A percentile compares a stretch with the other conserved stretches of the same genome.
Evolutionary conservation across 2,329 filamentous ascomycete genomes (phyloP).

Genomic region (Macrophomina pseudophaseolina): DNA sequence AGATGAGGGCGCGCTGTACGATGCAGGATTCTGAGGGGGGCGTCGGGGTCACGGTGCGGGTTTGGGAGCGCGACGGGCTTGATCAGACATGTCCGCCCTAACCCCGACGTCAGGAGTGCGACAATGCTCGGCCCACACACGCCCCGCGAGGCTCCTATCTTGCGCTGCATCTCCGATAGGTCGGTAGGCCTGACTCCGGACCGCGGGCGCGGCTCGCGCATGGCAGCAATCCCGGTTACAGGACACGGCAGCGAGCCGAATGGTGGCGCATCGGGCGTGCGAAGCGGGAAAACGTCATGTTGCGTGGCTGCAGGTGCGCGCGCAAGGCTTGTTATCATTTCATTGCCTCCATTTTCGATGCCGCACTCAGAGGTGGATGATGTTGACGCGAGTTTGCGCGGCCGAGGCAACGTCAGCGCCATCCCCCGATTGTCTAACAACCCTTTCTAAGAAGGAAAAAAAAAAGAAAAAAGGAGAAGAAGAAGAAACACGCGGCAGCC

Average conservation of each 20-base stretch:
- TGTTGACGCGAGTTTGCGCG: neutral
- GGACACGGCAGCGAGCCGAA: neutral
- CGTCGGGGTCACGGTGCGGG: conserved; percentile 1
- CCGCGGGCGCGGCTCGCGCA: neutral
- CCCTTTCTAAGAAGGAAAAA: neutral
- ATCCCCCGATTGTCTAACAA: neutral
- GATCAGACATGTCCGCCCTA: neutral
- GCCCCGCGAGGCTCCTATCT: neutral
- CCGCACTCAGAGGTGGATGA: neutral
- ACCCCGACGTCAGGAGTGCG: neutral
- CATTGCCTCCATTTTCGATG: neutral
- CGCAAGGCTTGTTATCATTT: neutral
- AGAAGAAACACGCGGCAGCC: neutral
- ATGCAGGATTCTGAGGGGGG: neutral
- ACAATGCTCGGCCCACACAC: neutral
- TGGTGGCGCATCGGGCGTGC: neutral
- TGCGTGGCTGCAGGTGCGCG: neutral
- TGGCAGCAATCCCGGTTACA: neutral
- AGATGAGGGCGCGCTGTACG: neutral
- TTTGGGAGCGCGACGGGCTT: neutral
- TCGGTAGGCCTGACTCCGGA: neutral
- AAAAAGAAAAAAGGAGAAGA: neutral
- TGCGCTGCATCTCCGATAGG: neutral
- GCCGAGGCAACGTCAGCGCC: neutral
- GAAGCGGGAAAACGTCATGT: neutral